phyloP scores from a whole-genome alignment of 2,329 filamentous ascomycete genomes.

The Cadophora sp. region DNA sequence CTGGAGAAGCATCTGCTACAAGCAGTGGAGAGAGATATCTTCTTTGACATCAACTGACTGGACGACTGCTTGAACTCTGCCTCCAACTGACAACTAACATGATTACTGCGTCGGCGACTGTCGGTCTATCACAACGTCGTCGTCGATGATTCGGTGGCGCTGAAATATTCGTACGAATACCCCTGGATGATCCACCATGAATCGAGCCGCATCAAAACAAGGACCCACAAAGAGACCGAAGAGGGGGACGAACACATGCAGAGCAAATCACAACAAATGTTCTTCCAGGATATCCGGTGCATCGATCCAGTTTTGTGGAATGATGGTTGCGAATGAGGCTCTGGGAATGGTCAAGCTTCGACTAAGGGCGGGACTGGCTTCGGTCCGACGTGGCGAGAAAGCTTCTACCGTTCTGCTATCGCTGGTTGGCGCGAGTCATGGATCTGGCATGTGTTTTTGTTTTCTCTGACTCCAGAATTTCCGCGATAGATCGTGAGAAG shows the following conservation, averaged over 20 bases:
- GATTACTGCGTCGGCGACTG: conserved; percentile 18
- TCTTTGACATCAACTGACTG: conserved; percentile 20
- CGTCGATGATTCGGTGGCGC: conserved; percentile 24
- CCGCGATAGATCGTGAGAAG: too few relatives aligned
- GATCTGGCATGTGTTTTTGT: not conserved
- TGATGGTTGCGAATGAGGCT: not conserved
- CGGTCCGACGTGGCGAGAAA: conserved; percentile 11
- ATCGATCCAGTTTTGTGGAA: not conserved
- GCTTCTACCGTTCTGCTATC: not conserved
- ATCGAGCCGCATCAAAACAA: conserved; percentile 21
- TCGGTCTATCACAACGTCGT: conserved; percentile 1
- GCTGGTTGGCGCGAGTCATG: not conserved
- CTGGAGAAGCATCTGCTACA: not conserved
- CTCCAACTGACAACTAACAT: not conserved
- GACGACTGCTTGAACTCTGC: too few relatives aligned
- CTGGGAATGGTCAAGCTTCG: conserved; percentile 7
- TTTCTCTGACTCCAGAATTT: too few relatives aligned
- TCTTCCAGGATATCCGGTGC: not conserved
- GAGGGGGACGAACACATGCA: conserved; percentile 2
- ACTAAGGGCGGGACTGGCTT: not conserved
- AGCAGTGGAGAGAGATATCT: not conserved
- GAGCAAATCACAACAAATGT: not conserved
- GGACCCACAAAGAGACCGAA: conserved; percentile 36
- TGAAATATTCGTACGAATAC: conserved; percentile 22
- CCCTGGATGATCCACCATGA: conserved; percentile 9